Base-by-base conservation (phyloP, 192 early-diverging fungal species). In the Ramicandelaber brevisporus region DNA sequence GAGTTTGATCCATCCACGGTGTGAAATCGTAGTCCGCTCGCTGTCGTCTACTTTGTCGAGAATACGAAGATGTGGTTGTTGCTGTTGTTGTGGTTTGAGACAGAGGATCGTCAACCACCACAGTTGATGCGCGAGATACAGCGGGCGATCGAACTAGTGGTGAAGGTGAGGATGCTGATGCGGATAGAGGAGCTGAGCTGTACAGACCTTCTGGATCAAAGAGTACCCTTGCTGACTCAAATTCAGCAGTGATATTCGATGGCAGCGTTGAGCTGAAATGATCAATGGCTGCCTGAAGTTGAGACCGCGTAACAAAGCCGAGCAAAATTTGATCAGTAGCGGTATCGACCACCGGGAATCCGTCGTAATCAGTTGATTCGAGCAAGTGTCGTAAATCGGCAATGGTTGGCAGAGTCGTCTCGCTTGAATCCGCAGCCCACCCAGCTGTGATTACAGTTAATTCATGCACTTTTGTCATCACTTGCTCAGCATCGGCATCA, bases 1-100 rank as follows among this genome's bases (percentile, higher is more conserved):
- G 73, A 5, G 73, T 60, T 14, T 40, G 46, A 38, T 77, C 73
- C 35, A 72, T 57, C 68, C 68, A 73, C 6, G 69, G 52, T 15
- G 57, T 35, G 16, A 77, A 64, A 29, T 77, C 70, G 14, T 1
- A 20, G 31, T 8, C 16, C 34, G 14, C 14, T 14, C 6, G 32
- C 19, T 10, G 22, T 23, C 11, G 11, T 25, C 24, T 9, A 25
- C 8, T 25, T 13, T 14, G 20, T 20, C 8, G 27, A 9, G 13
- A 5, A 4, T 5, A 16, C 30, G 24, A 12, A 20, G n/a, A 22
- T 18, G 17, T 40, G 20, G 24, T 17, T 14, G 6, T 18, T 12
- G 3, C 11, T 17, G 0, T 14, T 7, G 2, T 13, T 14, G 21
- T 30, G 28, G 11, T 38, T 20, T 38, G 11, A 11, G 3, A 3